Conservation (phyloP, 176 grass and related monocot genomes). For the Aegilops umbellulata region DNA sequence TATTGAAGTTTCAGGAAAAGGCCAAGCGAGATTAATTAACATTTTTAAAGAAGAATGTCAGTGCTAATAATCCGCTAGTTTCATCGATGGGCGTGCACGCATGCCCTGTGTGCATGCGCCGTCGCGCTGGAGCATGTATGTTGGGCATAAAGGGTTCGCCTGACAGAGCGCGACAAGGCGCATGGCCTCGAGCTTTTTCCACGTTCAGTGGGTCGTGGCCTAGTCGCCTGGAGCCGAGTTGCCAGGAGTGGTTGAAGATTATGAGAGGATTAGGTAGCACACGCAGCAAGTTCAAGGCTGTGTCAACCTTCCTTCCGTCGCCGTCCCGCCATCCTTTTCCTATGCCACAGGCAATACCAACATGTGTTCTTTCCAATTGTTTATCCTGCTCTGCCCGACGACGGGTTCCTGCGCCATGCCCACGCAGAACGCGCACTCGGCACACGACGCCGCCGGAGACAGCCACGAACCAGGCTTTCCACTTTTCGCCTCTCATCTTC, state of each 20-base stretch:
- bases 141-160: background rate
- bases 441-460: background rate
- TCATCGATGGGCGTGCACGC: background rate
- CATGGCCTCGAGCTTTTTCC: conserved; percentile 4
- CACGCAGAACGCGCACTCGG: background rate
- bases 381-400: background rate
- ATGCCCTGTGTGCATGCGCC: background rate
- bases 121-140: background rate
- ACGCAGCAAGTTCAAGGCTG: background rate
- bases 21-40: too few species aligned
- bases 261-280: conserved; percentile 35
- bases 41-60: too few species aligned
- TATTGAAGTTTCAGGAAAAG: too few species aligned
- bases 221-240: background rate
- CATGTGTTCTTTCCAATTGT: conserved; percentile 8
- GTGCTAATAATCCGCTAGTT: too few species aligned
- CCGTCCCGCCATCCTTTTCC: conserved; percentile 22
- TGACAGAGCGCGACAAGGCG: background rate
- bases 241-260: conserved; percentile 26
- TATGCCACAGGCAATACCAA: background rate
- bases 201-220: conserved; percentile 32
- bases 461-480: background rate
- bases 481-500: background rate
- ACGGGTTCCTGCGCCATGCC: conserved; percentile 23
- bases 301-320: conserved; percentile 30